phyloP scores from a whole-genome alignment of 164 flowering plant species.

The Macadamia tetraphylla region DNA sequence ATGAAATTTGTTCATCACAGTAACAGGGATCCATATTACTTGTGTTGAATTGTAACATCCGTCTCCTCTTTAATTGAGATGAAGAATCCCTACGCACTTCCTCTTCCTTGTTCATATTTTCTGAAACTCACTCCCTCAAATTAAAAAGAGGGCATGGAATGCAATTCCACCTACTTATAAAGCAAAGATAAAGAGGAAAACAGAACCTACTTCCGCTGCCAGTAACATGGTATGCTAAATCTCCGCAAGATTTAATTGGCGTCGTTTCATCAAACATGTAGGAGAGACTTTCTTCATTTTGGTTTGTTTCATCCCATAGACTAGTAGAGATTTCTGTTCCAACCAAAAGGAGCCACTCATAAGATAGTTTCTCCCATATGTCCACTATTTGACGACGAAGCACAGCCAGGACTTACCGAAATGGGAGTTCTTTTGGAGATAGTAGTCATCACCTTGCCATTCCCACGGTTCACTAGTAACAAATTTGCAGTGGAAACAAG shows the following conservation, averaged over 20 bases:
- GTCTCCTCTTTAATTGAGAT: constrained; percentile 68
- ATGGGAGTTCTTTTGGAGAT: constrained; percentile 33
- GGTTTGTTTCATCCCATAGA: constrained; percentile 41
- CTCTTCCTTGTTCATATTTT: constrained; percentile 33
- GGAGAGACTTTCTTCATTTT: constrained; percentile 49
- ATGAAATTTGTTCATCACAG: constrained; percentile 40
- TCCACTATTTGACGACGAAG: background rate
- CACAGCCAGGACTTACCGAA: constrained; percentile 29
- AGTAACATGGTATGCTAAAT: constrained; percentile 43
- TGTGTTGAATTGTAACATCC: constrained; percentile 66
- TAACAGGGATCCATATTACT: constrained; percentile 25
- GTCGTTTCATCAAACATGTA: constrained; percentile 67
- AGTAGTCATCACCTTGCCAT: constrained; percentile 38
- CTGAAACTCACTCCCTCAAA: constrained; percentile 33
- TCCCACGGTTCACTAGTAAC: constrained; percentile 33
- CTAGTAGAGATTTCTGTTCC: constrained; percentile 35
- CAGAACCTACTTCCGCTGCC: constrained; percentile 26
- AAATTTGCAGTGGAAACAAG: constrained; percentile 17
- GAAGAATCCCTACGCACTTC: constrained; percentile 34
- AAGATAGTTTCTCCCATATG: background rate
- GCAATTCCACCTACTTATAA: background rate
- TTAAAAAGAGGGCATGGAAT: background rate
- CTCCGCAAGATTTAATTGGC: constrained; percentile 76
- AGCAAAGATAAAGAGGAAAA: background rate
- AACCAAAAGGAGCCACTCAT: constrained; percentile 6